These are phyloP conservation scores for Phanerodontia chrysosporium DNA, from an alignment of 768 basidiomycete species.

Conservation along the genomic window DNA sequence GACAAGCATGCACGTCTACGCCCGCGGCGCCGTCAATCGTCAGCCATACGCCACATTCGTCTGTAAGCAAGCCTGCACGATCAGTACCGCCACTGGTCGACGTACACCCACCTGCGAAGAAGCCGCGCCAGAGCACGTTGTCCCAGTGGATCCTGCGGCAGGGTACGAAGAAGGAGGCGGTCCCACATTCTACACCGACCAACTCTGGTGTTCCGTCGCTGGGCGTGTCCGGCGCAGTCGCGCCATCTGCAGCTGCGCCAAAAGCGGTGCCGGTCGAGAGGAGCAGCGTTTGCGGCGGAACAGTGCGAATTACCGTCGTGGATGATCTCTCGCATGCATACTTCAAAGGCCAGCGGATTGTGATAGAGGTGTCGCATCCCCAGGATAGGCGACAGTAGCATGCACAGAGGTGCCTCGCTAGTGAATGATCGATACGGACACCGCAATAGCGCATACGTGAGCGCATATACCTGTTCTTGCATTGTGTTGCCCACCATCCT, in stretches of 20 bases:
- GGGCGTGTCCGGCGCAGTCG: background rate
- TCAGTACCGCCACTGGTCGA: too few species aligned
- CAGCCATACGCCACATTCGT: background rate
- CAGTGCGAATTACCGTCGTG: conserved; percentile 9
- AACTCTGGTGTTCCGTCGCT: background rate
- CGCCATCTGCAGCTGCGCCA: background rate
- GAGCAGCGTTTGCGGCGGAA: conserved; percentile 12
- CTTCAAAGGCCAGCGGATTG: conserved; percentile 17
- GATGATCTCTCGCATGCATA: conserved; percentile 16
- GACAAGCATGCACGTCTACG: too few species aligned
- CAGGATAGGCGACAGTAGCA: too few species aligned
- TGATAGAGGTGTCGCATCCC: conserved; percentile 14
- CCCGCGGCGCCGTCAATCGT: too few species aligned
- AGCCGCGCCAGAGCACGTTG: conserved; percentile 13
- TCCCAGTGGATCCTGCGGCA: conserved; percentile 10
- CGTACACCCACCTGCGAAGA: background rate
- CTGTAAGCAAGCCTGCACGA: too few species aligned
- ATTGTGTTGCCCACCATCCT: background rate
- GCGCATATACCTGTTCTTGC: background rate
- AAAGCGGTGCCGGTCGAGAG: background rate
- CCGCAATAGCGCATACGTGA: too few species aligned
- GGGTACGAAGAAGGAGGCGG: background rate
- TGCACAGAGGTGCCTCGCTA: too few species aligned
- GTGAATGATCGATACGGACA: too few species aligned
- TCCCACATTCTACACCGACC: background rate